A percentile compares a stretch with the other conserved stretches of the same genome.
Evolutionary conservation across 257 asterid species (phyloP).

Genomic region (Primulina eburnea): DNA sequence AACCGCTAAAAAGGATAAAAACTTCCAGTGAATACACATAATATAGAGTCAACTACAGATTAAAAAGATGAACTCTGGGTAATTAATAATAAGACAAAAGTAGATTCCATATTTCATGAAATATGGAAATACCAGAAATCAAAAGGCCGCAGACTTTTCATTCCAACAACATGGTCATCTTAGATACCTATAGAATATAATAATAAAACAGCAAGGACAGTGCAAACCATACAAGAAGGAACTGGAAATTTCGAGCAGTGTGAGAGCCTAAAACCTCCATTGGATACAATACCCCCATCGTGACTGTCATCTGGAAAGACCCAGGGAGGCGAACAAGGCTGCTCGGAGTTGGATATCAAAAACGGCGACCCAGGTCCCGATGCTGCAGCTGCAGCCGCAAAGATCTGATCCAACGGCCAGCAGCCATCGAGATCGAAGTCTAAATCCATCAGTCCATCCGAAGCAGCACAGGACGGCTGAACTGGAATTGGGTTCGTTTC

Average conservation of each 20-base stretch:
- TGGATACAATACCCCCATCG: slow-evolving; percentile 31
- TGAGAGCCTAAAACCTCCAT: slow-evolving; percentile 37
- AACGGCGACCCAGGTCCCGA: slow-evolving; percentile 44
- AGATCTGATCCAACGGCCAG: slow-evolving; percentile 89
- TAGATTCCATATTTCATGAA: slow-evolving; percentile 10
- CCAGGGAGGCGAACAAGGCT: slow-evolving; percentile 82
- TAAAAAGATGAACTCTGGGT: slow-evolving; percentile 1
- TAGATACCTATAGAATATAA: background rate
- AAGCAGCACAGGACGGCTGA: slow-evolving; percentile 12
- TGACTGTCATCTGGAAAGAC: slow-evolving; percentile 63
- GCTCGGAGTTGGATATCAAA: slow-evolving; percentile 52
- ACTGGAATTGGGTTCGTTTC: slow-evolving; percentile 25
- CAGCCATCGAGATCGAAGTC: slow-evolving; percentile 69
- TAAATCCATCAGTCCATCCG: slow-evolving; percentile 58
- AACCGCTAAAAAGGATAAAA: background rate
- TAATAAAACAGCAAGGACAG: slow-evolving; percentile 1
- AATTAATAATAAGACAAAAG: background rate
- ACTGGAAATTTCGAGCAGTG: slow-evolving; percentile 46
- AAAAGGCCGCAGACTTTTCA: slow-evolving; percentile 7
- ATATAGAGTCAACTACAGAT: slow-evolving; percentile 19
- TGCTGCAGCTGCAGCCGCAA: slow-evolving; percentile 40
- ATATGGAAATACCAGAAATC: background rate
- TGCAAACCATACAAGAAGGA: slow-evolving; percentile 46
- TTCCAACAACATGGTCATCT: slow-evolving; percentile 1
- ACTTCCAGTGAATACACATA: background rate